A percentile compares a stretch with the other conserved stretches of the same genome.
phyloP scores from a whole-genome alignment of 768 basidiomycete species.

The Leucosporidium creatinivorum region DNA sequence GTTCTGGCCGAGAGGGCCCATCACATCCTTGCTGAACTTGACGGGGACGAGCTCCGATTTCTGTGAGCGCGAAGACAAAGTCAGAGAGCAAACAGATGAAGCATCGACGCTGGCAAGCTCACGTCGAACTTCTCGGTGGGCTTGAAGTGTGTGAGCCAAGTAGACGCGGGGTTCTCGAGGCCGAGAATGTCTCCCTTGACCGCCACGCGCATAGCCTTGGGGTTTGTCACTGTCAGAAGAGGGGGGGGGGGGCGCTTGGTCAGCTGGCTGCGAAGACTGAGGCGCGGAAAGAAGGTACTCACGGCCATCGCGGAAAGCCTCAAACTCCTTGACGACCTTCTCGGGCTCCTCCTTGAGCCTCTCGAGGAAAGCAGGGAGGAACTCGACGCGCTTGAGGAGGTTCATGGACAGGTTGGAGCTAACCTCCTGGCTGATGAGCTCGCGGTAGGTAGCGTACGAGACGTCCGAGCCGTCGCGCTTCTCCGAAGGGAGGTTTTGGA shows the following conservation, averaged over 20 bases:
- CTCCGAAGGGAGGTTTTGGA: conserved; percentile 79
- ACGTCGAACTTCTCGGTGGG: conserved; percentile 52
- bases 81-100: neutral
- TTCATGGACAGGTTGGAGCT: conserved; percentile 40
- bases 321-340: conserved; percentile 63
- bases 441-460: conserved; percentile 60
- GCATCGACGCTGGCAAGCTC: neutral
- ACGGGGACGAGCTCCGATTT: conserved; percentile 56
- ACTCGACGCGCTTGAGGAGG: conserved; percentile 68
- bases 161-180: conserved; percentile 62
- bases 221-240: conserved; percentile 67
- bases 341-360: conserved; percentile 66
- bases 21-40: conserved; percentile 57
- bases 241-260: no score
- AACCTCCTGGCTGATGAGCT: conserved; percentile 53
- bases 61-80: conserved; percentile 1
- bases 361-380: conserved; percentile 64
- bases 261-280: neutral
- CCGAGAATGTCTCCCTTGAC: conserved; percentile 77
- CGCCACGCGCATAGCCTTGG: conserved; percentile 75
- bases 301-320: conserved; percentile 65
- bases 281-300: conserved; percentile 39
- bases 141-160: conserved; percentile 66
- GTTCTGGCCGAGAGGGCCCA: conserved; percentile 65
- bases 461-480: conserved; percentile 84